Evolutionary conservation across 805 yeast genomes (phyloP).

Genomic region (Candida multigemmis): DNA sequence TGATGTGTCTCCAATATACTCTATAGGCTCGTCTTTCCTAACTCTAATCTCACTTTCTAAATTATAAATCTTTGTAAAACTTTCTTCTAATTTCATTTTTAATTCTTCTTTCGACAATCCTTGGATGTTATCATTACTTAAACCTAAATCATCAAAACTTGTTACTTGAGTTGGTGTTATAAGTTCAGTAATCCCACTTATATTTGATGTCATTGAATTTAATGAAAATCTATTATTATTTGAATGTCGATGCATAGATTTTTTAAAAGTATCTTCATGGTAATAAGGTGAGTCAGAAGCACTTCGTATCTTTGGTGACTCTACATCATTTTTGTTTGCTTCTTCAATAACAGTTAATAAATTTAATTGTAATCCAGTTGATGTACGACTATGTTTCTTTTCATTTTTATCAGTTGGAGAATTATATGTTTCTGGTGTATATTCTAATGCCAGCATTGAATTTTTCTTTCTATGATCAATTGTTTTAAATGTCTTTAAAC

Average conservation of each 20-base stretch:
- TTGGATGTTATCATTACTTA: conserved; percentile 3
- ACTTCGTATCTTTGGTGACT: background rate
- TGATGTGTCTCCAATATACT: background rate
- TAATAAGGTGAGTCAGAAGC: conserved; percentile 12
- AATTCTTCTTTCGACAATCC: conserved; percentile 23
- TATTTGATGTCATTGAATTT: conserved; percentile 41
- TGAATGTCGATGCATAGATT: conserved; percentile 26
- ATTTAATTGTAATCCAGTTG: conserved; percentile 29
- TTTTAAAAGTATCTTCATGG: conserved; percentile 17
- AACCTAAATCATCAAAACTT: conserved; percentile 11
- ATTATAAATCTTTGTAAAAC: conserved; percentile 25
- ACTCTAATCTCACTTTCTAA: conserved; percentile 16
- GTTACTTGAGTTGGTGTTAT: conserved; percentile 39
- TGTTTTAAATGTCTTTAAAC: conserved; percentile 27
- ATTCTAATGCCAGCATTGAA: no score
- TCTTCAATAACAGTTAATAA: conserved; percentile 32
- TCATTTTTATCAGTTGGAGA: conserved; percentile 7
- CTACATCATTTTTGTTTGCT: background rate
- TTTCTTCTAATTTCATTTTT: conserved; percentile 26
- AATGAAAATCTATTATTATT: conserved; percentile 42
- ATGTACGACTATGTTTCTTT: conserved; percentile 18
- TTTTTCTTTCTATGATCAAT: conserved; percentile 4
- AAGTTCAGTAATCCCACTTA: conserved; percentile 37
- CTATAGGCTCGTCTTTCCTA: conserved; percentile 1
- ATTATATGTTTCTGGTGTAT: no score